Evolutionary conservation across 1,284 basidiomycete genomes (phyloP), one percentile per base, ranked within the genome.

Genomic region (Sanghuangporus sanghuang): DNA sequence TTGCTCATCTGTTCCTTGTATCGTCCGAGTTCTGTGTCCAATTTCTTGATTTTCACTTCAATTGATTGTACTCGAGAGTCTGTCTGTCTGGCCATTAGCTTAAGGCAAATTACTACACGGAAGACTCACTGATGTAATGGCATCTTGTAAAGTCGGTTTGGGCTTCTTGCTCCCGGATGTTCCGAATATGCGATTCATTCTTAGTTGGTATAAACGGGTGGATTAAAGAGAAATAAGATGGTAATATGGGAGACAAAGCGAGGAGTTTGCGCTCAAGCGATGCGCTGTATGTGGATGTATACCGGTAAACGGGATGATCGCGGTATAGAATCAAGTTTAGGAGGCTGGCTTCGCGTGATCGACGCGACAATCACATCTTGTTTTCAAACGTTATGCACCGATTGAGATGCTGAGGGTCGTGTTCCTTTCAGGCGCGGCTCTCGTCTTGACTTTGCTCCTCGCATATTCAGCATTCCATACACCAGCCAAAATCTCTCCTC

Each of bases 1-100:
- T 95, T 96, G 71, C 87, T 85, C 93, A 99, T 95, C 77, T 98
- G 96, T 65, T 96, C 93, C 76, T 96, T 95, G 80, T 98, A 99
- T 61, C 93, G 83, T 48, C 81, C 83, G 38, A 99, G 84, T 73
- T 99, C 97, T 5, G 89, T 94, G 73, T 99, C 96, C 27, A 99
- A 85, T 75, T 99, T 98, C 78, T 92, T 92, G 69, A 99, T 83
- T 82, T 99, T 99, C 73, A 98, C 95, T 75, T 99, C 95, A 69
- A 98, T 93, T 8, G 90, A 88, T 56, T 90, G 90, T 72, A 95
- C 85, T 53, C 97, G 86, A 0, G 85, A 76, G 75, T 99, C 97
- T 73, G 96, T 98, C 88, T 96, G 71, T 48, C 18, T 44, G 27
- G 53, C 39, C 55, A 52, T 38, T 9, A 58, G 44, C 46, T 52